phyloP scores from a whole-genome alignment of 2,329 filamentous ascomycete genomes.

The Passalora sequoiae region DNA sequence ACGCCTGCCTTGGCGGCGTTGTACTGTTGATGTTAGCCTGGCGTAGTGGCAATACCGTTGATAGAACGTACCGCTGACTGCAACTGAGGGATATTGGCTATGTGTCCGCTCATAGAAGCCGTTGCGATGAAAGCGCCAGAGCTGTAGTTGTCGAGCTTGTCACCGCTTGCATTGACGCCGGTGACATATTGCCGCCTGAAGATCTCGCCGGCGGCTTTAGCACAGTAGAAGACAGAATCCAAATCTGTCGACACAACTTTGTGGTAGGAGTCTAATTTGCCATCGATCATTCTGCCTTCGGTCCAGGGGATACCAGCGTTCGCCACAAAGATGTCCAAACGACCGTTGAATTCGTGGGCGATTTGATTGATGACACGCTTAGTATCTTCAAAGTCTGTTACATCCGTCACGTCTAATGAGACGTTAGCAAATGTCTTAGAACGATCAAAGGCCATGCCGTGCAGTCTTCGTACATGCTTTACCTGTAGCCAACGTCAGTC shows the following conservation, averaged over 20 bases:
- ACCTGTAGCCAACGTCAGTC: slow-evolving; percentile 4
- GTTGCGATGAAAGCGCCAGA: slow-evolving; percentile 48
- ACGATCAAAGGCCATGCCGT: too few relatives aligned
- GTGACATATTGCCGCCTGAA: slow-evolving; percentile 67
- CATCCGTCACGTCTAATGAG: slow-evolving; percentile 62
- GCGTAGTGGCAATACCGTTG: neutral
- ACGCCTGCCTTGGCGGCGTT: slow-evolving; percentile 54
- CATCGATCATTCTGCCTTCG: slow-evolving; percentile 62
- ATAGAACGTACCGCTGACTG: slow-evolving; percentile 42
- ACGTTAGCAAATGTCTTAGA: neutral
- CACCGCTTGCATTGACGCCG: slow-evolving; percentile 49
- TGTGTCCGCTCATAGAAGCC: slow-evolving; percentile 32
- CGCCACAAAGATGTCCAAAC: slow-evolving; percentile 70
- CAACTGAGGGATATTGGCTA: slow-evolving; percentile 44
- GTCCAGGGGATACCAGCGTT: slow-evolving; percentile 68
- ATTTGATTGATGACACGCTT: slow-evolving; percentile 54
- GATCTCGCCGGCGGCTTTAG: slow-evolving; percentile 56
- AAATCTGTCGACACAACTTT: slow-evolving; percentile 67
- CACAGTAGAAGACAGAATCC: slow-evolving; percentile 43
- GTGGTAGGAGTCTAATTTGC: slow-evolving; percentile 58
- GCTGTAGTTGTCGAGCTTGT: slow-evolving; percentile 38
- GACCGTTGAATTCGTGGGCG: slow-evolving; percentile 61
- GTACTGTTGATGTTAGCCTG: slow-evolving; percentile 33
- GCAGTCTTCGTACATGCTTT: too few relatives aligned
- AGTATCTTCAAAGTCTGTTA: slow-evolving; percentile 53